Percentiles rank a stretch among this genome's conserved stretches.
Evolutionary conservation across 345 rosid genomes (phyloP).

Genomic region (Euphorbia pulcherrima): DNA sequence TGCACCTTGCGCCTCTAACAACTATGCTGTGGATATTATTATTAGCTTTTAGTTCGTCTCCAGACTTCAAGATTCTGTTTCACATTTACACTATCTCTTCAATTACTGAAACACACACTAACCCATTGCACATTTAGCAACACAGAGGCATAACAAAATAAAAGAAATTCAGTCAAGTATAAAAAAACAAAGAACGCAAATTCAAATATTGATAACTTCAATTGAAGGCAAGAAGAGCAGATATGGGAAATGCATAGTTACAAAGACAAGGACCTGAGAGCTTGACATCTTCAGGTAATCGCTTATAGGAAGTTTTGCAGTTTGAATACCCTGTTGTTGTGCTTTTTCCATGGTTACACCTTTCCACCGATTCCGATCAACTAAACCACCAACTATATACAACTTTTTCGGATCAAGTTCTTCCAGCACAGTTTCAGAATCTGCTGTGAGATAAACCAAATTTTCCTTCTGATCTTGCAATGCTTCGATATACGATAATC

Average conservation of each 20-base stretch:
- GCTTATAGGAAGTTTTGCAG: slow-evolving; percentile 83
- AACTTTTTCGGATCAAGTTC: slow-evolving; percentile 55
- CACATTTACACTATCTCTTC: neutral
- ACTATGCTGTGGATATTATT: too few species aligned
- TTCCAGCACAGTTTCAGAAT: slow-evolving; percentile 66
- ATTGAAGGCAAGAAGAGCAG: neutral
- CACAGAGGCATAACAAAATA: neutral
- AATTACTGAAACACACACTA: neutral
- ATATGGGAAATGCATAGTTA: neutral
- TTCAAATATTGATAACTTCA: neutral
- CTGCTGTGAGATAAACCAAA: slow-evolving; percentile 86
- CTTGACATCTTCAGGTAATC: slow-evolving; percentile 88
- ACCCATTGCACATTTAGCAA: neutral
- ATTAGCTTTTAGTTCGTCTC: neutral
- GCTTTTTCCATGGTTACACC: slow-evolving; percentile 90
- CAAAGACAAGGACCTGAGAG: slow-evolving; percentile 60
- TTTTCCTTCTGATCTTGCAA: slow-evolving; percentile 58
- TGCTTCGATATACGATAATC: slow-evolving; percentile 58
- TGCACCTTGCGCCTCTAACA: too few species aligned
- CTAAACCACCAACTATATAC: slow-evolving; percentile 82
- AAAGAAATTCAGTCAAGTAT: neutral
- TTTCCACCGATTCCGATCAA: slow-evolving; percentile 90
- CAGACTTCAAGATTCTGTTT: neutral
- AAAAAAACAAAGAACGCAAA: slow-evolving; percentile 2
- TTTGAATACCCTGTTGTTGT: slow-evolving; percentile 78